Base-by-base conservation (phyloP, 2,329 filamentous ascomycete species). In the Aphanocladium album region DNA sequence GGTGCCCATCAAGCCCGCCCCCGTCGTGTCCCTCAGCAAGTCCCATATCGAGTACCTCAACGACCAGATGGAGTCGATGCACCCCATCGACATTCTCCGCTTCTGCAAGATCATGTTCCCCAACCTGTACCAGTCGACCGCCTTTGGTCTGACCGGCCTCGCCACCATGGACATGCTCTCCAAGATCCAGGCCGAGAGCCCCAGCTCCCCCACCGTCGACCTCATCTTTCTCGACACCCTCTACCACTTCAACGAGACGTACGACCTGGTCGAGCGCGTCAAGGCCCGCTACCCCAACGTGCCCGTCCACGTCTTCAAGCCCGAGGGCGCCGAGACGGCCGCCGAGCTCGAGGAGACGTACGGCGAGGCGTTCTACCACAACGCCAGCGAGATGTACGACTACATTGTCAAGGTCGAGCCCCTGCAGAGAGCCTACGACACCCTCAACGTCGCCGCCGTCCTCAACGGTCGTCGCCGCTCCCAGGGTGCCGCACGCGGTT, bases 321-420 rank as follows among this genome's bases (percentile, higher is more conserved):
- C 95, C 14, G 84, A 88, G 57, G 91, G 89, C 56, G 84, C 84
- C 69, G 83, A 89, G 60, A 92, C 83, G 0, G 82, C 84, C 19
- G 83, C 84, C 56, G 88, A 96, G 65, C 97, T 99, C 70, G 89
- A 91, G 73, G 79, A 83, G 63, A 88, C 86, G 69, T 91, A 97
- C 72, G 95, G 95, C 70, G 81, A 88, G 72, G 85, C 86, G 66
- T 79, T 98, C 52, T 99, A 93, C 87, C 89, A 96, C 73, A 84
- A 80, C 35, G 89, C 95, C 65, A 84, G 92, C 54, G 90, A 97
- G 70, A 84, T 93, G 70, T 99, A 99, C 77, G 95, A 99, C 82
- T 98, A 91, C 83, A 82, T 95, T 64, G 95, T 93, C 78, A 99
- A 99, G 81, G 95, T 99, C 53, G 95, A 99, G 80, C 95, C 95